A percentile compares a stretch with the other conserved stretches of the same genome.
Evolutionary conservation across 1,284 basidiomycete genomes (phyloP).

Genomic region (Boletus mariae): DNA sequence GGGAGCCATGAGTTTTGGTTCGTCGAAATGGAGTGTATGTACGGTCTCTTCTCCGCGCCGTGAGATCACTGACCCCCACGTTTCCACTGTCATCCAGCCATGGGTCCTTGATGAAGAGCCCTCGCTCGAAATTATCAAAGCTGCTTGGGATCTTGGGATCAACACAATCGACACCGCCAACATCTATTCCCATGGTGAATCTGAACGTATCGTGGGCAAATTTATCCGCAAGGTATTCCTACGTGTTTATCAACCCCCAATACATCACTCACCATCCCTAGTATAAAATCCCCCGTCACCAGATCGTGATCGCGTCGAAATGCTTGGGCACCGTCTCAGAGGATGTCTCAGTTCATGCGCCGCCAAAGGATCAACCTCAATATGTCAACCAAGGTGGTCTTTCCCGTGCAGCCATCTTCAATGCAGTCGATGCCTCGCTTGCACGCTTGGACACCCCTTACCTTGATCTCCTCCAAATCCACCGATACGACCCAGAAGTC

Average conservation of each 20-base stretch:
- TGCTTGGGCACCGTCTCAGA: conserved; percentile 24
- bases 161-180: conserved; percentile 57
- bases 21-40: conserved; percentile 35
- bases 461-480: conserved; percentile 47
- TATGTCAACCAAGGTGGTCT: conserved; percentile 45
- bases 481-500: conserved; percentile 37
- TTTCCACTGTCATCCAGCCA: conserved; percentile 20
- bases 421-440: conserved; percentile 43
- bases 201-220: conserved; percentile 45
- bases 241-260: neutral
- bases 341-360: conserved; percentile 1
- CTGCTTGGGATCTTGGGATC: conserved; percentile 45
- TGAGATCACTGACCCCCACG: neutral
- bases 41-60: neutral
- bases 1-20: conserved; percentile 49
- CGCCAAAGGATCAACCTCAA: conserved; percentile 24
- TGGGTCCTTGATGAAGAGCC: conserved; percentile 47
- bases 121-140: conserved; percentile 39
- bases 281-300: conserved; percentile 54
- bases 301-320: conserved; percentile 47
- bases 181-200: conserved; percentile 50
- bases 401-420: conserved; percentile 44
- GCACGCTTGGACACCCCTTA: conserved; percentile 41
- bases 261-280: conserved; percentile 14
- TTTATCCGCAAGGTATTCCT: conserved; percentile 44